Conservation (phyloP, 805 yeast genomes). For the Saturnispora hagleri region DNA sequence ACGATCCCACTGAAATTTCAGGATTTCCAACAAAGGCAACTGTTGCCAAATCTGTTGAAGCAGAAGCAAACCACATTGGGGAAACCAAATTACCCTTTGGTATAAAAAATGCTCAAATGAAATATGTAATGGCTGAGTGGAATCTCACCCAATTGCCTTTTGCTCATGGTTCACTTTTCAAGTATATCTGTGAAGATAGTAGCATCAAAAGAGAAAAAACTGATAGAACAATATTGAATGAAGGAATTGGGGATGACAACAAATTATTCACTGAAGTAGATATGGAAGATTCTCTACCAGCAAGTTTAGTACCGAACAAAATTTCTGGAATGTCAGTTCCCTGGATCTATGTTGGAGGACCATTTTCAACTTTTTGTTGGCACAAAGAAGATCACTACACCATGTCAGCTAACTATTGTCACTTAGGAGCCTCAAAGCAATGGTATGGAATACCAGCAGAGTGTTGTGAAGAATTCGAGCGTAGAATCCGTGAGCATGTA, state of each 20-base stretch:
- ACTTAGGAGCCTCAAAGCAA: constrained; percentile 77
- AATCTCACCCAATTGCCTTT: constrained; percentile 67
- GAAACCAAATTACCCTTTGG: constrained; percentile 10
- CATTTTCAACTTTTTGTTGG: constrained; percentile 92
- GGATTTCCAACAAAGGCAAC: constrained; percentile 54
- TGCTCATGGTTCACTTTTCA: constrained; percentile 59
- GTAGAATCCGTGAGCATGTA: constrained; percentile 21
- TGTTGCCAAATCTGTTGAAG: background rate
- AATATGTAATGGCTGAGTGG: constrained; percentile 57
- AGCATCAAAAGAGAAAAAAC: background rate
- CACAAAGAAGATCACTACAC: constrained; percentile 94
- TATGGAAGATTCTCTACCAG: constrained; percentile 27
- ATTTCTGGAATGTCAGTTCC: constrained; percentile 94
- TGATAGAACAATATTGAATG: background rate
- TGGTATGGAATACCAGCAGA: constrained; percentile 88
- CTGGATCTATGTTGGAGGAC: constrained; percentile 88
- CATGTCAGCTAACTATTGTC: constrained; percentile 85
- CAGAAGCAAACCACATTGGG: constrained; percentile 11
- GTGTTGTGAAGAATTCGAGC: constrained; percentile 55
- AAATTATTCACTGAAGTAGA: constrained; percentile 23
- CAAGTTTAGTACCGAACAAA: background rate
- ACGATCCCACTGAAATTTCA: constrained; percentile 53
- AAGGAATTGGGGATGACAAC: background rate
- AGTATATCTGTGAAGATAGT: constrained; percentile 32
- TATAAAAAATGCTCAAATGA: constrained; percentile 2